Conservation (phyloP, 2,329 filamentous ascomycete genomes). For the Aspergillus sp. region DNA sequence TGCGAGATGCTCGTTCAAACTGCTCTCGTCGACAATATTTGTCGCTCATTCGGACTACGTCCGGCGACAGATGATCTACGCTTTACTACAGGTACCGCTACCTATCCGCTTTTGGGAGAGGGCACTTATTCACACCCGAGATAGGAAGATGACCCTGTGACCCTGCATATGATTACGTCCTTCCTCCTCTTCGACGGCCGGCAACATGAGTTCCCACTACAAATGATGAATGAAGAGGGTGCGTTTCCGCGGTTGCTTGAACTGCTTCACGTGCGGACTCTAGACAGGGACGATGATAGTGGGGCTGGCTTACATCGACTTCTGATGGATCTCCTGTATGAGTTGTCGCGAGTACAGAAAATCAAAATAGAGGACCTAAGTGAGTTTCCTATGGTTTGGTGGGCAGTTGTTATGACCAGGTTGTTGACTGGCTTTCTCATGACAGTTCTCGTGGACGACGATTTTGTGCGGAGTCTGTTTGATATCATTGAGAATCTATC, state of each 20-base stretch:
- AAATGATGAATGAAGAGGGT: conserved; percentile 82
- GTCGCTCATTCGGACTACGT: conserved; percentile 77
- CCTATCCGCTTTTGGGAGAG: not conserved
- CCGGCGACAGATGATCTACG: conserved; percentile 87
- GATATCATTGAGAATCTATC: conserved; percentile 84
- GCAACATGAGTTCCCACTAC: conserved; percentile 73
- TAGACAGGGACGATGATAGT: conserved; percentile 47
- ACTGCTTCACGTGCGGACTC: conserved; percentile 66
- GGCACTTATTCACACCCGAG: not conserved
- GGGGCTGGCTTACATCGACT: conserved; percentile 69
- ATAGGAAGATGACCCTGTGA: conserved; percentile 79
- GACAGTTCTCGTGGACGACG: conserved; percentile 64
- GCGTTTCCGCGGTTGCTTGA: conserved; percentile 83
- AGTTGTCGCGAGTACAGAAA: conserved; percentile 91
- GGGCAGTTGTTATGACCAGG: not conserved
- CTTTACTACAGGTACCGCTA: conserved; percentile 64
- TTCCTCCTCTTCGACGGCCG: conserved; percentile 87
- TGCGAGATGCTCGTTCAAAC: conserved; percentile 73
- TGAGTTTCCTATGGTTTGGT: conserved; percentile 45
- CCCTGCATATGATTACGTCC: conserved; percentile 78
- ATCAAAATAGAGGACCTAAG: conserved; percentile 73
- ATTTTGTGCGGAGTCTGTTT: conserved; percentile 81
- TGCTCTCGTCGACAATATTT: conserved; percentile 76
- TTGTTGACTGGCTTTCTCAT: not conserved
- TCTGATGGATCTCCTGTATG: conserved; percentile 86